Evolutionary conservation across 257 asterid genomes (phyloP), one percentile per base, ranked within the genome.

Genomic region (Solanum paucissectum): DNA sequence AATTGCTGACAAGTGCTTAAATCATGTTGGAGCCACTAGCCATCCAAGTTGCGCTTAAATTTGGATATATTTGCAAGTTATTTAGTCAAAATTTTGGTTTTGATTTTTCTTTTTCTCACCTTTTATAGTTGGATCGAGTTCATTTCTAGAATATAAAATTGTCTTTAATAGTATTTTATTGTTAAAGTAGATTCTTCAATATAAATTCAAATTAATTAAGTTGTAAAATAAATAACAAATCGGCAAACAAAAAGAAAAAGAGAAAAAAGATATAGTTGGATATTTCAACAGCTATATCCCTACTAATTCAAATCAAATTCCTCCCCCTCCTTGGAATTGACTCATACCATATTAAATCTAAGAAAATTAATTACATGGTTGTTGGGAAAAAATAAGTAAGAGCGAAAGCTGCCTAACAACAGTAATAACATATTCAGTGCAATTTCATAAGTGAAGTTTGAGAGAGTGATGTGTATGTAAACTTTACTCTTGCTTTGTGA

Each of bases 341-440:
- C 49, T 21, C 18, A 5, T 20, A 36, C 25, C 82, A 73, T 20
- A 73, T 34, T 34, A 34, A 73, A 73, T 73, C 16, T 8, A 9
- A 20, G 27, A 34, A 73, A 73, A 20, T 73, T 32, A 1, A 32
- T 71, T 73, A 73, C 18, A 73, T 36, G 29, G 49, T 73, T 36
- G 32, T 18, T 34, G 42, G 8, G 8, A 4, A 2, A 14, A 12
- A 9, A 34, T 9, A 73, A 73, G 25, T 36, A 36, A 36, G 5
- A 36, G 16, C 1, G 9, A 36, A 21, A 25, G 29, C 20, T 72
- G 18, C 0, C 3, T 49, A 14, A 2, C 4, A 9, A 33, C 0
- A 0, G 0, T 25, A 6, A 1, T 13, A 3, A 0, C 4, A 29
- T 14, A 69, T 0, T 32, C 1, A 7, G 1, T 13, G 6, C 2